Evolutionary conservation across 2,329 filamentous ascomycete species (phyloP).

Genomic region (Rhynchosporium agropyri): DNA sequence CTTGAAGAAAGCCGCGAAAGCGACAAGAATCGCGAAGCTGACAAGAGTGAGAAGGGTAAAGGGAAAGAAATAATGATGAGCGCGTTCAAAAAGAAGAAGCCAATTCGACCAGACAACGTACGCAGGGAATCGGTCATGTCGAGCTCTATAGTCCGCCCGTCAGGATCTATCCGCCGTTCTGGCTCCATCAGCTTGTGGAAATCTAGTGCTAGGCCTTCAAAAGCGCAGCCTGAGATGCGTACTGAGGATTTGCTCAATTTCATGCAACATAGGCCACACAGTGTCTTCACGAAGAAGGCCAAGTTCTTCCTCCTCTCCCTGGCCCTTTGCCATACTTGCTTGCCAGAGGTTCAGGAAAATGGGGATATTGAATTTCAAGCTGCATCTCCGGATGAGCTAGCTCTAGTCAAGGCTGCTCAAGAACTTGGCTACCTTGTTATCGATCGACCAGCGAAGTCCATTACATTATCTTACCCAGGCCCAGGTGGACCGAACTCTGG

Average conservation of each 20-base stretch:
- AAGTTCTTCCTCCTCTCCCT: constrained; percentile 82
- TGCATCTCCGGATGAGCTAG: constrained; percentile 86
- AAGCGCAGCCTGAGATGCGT: constrained; percentile 58
- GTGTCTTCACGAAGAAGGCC: constrained; percentile 75
- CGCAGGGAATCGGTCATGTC: constrained; percentile 11
- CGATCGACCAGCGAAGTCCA: constrained; percentile 70
- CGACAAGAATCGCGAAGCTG: constrained; percentile 16
- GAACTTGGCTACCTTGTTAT: constrained; percentile 81
- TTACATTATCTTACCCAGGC: constrained; percentile 52
- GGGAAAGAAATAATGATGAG: constrained; percentile 32
- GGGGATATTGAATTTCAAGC: constrained; percentile 82
- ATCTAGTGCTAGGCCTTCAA: constrained; percentile 38
- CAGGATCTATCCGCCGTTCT: constrained; percentile 30
- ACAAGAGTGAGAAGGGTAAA: constrained; percentile 31
- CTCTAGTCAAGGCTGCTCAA: constrained; percentile 80
- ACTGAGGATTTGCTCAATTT: constrained; percentile 79
- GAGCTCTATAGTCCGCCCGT: constrained; percentile 15
- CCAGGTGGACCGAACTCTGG: constrained; percentile 30
- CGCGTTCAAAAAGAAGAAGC: constrained; percentile 27
- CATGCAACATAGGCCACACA: constrained; percentile 73
- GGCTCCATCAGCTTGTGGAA: constrained; percentile 37
- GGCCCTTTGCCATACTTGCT: constrained; percentile 86
- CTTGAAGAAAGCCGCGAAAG: constrained; percentile 17
- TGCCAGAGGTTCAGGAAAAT: constrained; percentile 73
- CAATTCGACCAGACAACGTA: constrained; percentile 7